Conservation (phyloP, 495 filamentous ascomycete species). For the Saxispiralis lemnorum region DNA sequence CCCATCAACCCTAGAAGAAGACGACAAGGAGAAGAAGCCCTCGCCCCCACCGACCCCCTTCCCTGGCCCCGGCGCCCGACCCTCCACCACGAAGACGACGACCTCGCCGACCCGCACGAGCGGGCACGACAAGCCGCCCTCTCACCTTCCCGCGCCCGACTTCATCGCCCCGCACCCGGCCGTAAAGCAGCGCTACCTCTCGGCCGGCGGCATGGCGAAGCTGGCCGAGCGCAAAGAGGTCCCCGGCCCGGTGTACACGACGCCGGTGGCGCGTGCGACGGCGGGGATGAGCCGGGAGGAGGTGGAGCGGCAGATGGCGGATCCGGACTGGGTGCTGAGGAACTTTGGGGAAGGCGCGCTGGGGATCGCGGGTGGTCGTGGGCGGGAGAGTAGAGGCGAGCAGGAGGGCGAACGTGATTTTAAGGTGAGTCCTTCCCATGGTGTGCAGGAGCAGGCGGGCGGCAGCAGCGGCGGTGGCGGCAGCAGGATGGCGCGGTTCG, state of each 20-base stretch:
- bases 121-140: not conserved
- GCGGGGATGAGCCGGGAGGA: not conserved
- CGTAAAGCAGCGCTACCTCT: constrained; percentile 13
- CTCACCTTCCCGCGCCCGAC: constrained; percentile 5
- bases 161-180: constrained; percentile 10
- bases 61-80: not conserved
- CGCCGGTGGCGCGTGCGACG: not conserved
- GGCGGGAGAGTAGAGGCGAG: no score
- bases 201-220: constrained; percentile 13
- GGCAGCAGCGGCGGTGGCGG: no score
- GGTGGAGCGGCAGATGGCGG: not conserved
- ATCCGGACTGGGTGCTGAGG: constrained; percentile 5
- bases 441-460: no score
- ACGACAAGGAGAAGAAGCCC: not conserved
- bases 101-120: constrained; percentile 1
- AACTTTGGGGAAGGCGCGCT: constrained; percentile 6
- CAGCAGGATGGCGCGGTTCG: no score
- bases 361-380: not conserved
- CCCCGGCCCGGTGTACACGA: not conserved
- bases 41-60: not conserved
- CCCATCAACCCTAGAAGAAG: constrained; percentile 1
- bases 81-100: not conserved
- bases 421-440: no score
- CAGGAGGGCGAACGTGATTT: no score
- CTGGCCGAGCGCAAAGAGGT: constrained; percentile 12